phyloP scores from a whole-genome alignment of 2,329 filamentous ascomycete genomes.

The Drechslerella coelobrocha region DNA sequence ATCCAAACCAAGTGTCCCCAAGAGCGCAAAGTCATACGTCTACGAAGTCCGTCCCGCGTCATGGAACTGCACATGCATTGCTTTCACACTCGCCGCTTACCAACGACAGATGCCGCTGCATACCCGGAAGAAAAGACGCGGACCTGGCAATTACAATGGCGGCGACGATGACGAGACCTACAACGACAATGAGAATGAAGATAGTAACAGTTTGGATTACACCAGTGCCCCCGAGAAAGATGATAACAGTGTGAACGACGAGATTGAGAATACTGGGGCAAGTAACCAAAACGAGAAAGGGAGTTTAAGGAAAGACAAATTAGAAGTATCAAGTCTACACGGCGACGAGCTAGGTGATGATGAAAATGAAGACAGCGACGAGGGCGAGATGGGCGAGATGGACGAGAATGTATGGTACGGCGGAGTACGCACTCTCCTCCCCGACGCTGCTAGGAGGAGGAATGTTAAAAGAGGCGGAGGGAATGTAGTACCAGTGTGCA shows the following conservation, averaged over 20 bases:
- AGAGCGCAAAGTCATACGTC: conserved; percentile 40
- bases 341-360: conserved; percentile 52
- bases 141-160: conserved; percentile 55
- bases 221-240: neutral
- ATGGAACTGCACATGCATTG: conserved; percentile 91
- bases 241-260: conserved; percentile 32
- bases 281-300: conserved; percentile 6
- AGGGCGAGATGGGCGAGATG: conserved; percentile 24
- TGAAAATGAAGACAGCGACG: conserved; percentile 17
- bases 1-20: conserved; percentile 52
- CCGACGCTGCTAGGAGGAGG: conserved; percentile 50
- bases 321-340: conserved; percentile 50
- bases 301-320: neutral
- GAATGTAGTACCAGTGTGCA: conserved; percentile 71
- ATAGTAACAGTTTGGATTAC: conserved; percentile 36
- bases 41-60: conserved; percentile 76
- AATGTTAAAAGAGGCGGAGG: conserved; percentile 48
- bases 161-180: conserved; percentile 14
- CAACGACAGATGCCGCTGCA: conserved; percentile 54
- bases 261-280: conserved; percentile 27
- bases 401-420: conserved; percentile 58
- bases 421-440: conserved; percentile 58
- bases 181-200: conserved; percentile 30
- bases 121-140: conserved; percentile 37
- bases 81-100: conserved; percentile 78